Percentiles rank a stretch among this genome's conserved stretches.
These are phyloP conservation scores for Aspergillus sp. DNA, from an alignment of 2,329 filamentous ascomycete species.

Conservation along the genomic window DNA sequence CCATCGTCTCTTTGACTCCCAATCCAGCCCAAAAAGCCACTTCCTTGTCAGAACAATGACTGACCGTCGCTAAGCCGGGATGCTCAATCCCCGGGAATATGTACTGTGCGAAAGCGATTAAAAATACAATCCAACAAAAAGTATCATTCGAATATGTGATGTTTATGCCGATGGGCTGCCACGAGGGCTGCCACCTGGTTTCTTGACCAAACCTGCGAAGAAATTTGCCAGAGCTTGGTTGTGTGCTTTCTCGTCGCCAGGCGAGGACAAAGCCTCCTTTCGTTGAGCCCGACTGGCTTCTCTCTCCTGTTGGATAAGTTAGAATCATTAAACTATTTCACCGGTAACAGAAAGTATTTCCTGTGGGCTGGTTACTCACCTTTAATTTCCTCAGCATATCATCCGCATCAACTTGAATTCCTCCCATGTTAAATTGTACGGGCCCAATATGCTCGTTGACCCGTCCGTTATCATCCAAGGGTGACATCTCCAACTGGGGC, in stretches of 20 bases:
- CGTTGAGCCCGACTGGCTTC: slow-evolving; percentile 36
- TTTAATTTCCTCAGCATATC: slow-evolving; percentile 85
- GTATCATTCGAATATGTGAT: background rate
- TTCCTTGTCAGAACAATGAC: too few species aligned
- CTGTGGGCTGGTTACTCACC: slow-evolving; percentile 45
- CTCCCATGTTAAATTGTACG: slow-evolving; percentile 97
- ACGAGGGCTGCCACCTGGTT: slow-evolving; percentile 34
- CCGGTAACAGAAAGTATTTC: too few species aligned
- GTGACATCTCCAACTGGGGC: slow-evolving; percentile 31
- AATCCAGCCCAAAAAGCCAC: slow-evolving; percentile 5
- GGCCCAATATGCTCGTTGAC: slow-evolving; percentile 82
- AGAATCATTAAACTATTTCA: background rate
- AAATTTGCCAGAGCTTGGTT: slow-evolving; percentile 58
- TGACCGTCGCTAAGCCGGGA: slow-evolving; percentile 16
- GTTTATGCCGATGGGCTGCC: slow-evolving; percentile 30
- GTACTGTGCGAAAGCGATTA: slow-evolving; percentile 21
- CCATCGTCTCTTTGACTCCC: slow-evolving; percentile 7
- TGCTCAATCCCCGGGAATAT: slow-evolving; percentile 59
- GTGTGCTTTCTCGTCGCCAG: slow-evolving; percentile 48
- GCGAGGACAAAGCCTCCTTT: slow-evolving; percentile 27
- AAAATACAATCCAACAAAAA: slow-evolving; percentile 19
- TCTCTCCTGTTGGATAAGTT: slow-evolving; percentile 30
- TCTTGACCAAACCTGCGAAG: slow-evolving; percentile 56
- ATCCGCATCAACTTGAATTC: slow-evolving; percentile 91
- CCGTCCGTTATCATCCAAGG: slow-evolving; percentile 35